Evolutionary conservation across 1,139 yeast species (phyloP), one percentile per base, ranked within the genome.

Genomic region (Lodderomyces beijingensis): DNA sequence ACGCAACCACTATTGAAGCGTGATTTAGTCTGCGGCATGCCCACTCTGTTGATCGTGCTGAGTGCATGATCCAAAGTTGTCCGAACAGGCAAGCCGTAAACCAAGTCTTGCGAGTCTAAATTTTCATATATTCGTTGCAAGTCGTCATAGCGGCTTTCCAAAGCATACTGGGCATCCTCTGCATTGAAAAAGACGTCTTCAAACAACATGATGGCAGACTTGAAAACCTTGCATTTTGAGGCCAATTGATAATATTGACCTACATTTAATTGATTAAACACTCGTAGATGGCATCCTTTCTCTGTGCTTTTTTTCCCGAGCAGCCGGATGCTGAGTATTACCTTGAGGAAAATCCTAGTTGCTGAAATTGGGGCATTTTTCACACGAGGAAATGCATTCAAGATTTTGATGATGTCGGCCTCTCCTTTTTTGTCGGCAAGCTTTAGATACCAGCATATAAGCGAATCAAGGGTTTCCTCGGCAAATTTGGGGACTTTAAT

Each of bases 111-210:
- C 16, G 68, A 64, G 11, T 72, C 66, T 0, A 87, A 87, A 6
- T 83, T 54, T 0, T 93, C 93, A 43, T 67, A 65, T 2, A 70
- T 47, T 26, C 83, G 54, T 48, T 86, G 95, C 2, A 66, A 62
- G 42, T 83, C 87, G 33, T 72, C 76, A 4, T 79, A 58, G 0
- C 63, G 48, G 11, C 62, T 61, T 45, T 79, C 83, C 2, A 80
- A 61, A 1, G 38, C 32, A 5, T 39, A 34, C 12, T 40, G 34
- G 2, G 28, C 30, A 10, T 10, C n/a, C 18, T 35, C 32, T 10
- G 21, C 21, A 19, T 19, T 66, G 8, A 30, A 12, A 6, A 40
- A 40, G 32, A 50, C 50, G 38, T 79, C 85, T 43, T 82, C 91
- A 41, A 72, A 65, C 0, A 80, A 33, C 63, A 79, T 52, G 25